These are phyloP conservation scores for Centella asiatica DNA, from an alignment of 129 eudicot genomes.

Conservation along the genomic window DNA sequence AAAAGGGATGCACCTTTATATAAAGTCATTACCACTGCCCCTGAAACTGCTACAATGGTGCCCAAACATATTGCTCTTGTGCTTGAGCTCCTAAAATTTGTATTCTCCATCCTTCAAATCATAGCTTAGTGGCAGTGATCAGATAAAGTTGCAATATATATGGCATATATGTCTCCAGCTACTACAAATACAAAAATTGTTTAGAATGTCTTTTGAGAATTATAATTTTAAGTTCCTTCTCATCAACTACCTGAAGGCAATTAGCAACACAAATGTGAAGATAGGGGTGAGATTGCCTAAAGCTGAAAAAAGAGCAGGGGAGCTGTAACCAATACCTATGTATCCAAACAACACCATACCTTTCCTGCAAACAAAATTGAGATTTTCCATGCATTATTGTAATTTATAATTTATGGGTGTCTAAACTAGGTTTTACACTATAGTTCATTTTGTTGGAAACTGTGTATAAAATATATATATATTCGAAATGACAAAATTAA, in stretches of 20 bases:
- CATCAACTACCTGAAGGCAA: slow-evolving; percentile 19
- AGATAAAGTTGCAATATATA: too few species aligned
- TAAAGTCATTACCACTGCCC: slow-evolving; percentile 27
- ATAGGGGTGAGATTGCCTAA: slow-evolving; percentile 28
- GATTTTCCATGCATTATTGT: too few species aligned
- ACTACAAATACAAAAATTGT: too few species aligned
- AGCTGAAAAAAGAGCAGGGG: slow-evolving; percentile 21
- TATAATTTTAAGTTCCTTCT: too few species aligned
- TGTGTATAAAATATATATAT: too few species aligned
- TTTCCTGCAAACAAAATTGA: background rate
- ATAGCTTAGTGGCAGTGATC: too few species aligned
- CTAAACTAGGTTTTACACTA: too few species aligned
- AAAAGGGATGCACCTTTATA: slow-evolving; percentile 29
- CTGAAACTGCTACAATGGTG: slow-evolving; percentile 22
- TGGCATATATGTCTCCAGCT: too few species aligned
- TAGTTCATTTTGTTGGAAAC: too few species aligned
- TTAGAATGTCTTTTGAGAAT: too few species aligned
- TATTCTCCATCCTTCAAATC: slow-evolving; percentile 29
- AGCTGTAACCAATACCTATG: background rate
- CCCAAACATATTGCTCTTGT: slow-evolving; percentile 20
- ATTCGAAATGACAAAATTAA: too few species aligned
- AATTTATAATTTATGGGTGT: too few species aligned
- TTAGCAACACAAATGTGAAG: slow-evolving; percentile 25
- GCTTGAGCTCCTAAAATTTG: slow-evolving; percentile 10
- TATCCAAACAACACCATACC: background rate